Evolutionary conservation across 805 yeast genomes (phyloP), one percentile per base, ranked within the genome.

Genomic region (Candida ortonii): DNA sequence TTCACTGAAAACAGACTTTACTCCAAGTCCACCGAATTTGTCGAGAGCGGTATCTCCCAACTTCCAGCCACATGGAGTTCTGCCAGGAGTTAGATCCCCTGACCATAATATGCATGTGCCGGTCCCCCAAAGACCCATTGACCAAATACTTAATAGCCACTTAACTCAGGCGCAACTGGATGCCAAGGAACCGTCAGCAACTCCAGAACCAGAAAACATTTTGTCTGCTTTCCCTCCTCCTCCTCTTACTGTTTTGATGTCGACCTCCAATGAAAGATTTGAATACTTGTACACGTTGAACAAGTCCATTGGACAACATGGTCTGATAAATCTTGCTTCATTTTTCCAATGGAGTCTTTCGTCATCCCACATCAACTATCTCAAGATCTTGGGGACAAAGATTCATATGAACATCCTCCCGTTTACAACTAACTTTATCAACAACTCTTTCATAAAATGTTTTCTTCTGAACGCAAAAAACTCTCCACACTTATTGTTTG

Each of bases 401-500:
- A 51, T 62, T 20, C 64, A 61, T 30, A 40, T 57, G 39, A 61
- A 60, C 39, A 44, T 54, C 16, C 28, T 60, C 16, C 66, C 67
- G n/a, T 61, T 62, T 39, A 50, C 64, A 14, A 54, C 65, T 3
- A 52, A 52, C 25, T 58, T 60, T 32, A 35, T 60, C 7, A 51
- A 56, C 26, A 60, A 58, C 34, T 54, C 62, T 1, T 57, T 61
- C 31, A 57, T 61, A 11, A 53, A 53, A 16, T 50, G 59, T 18
- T 56, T 61, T 28, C 37, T 62, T 8, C 34, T 52, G 15, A 58
- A 56, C 25, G 59, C 65, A 2, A 59, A 56, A 31, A 65, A 67
- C 22, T 83, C 83, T 36, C 70, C 84, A 0, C 83, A 78, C 50
- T 51, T 84, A 9, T 58, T 84, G 25, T 82, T 84, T 34, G 87